Conservation (phyloP, 1,139 yeast species). For the Taphrina sp. region DNA sequence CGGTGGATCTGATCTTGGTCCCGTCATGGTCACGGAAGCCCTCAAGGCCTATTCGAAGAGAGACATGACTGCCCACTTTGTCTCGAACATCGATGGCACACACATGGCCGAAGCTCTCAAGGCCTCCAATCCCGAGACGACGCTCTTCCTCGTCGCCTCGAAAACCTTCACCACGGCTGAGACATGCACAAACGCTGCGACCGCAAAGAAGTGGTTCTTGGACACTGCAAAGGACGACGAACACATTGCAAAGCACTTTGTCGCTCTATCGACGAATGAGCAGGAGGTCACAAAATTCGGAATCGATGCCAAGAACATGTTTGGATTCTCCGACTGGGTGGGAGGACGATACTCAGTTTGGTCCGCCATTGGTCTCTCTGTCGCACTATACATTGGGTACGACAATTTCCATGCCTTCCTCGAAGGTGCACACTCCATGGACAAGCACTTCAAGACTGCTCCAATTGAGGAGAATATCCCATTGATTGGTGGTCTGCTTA, state of each 20-base stretch:
- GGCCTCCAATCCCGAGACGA: constrained; percentile 78
- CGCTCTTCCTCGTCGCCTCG: constrained; percentile 90
- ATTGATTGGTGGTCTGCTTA: constrained; percentile 82
- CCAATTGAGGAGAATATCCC: constrained; percentile 92
- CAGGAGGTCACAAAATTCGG: constrained; percentile 89
- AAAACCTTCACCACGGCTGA: constrained; percentile 97
- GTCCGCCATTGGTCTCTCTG: constrained; percentile 97
- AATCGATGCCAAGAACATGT: constrained; percentile 96
- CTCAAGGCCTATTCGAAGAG: constrained; percentile 76
- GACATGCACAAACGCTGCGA: constrained; percentile 90
- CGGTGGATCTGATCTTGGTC: constrained; percentile 98
- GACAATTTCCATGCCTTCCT: constrained; percentile 89
- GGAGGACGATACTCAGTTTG: constrained; percentile 99
- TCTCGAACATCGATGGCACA: constrained; percentile 97
- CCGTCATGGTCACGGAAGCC: constrained; percentile 99
- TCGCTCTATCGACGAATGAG: constrained; percentile 92
- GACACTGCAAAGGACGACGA: constrained; percentile 61
- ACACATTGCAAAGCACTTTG: constrained; percentile 94
- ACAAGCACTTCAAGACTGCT: constrained; percentile 77
- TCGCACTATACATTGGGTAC: constrained; percentile 89
- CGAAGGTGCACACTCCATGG: constrained; percentile 97
- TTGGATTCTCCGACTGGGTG: constrained; percentile 97
- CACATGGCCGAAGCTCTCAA: constrained; percentile 90
- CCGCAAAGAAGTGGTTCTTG: constrained; percentile 94
- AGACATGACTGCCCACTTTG: constrained; percentile 80